These are phyloP conservation scores for Heliamphora exappendiculata DNA, from an alignment of 148 eudicot species.

Conservation along the genomic window DNA sequence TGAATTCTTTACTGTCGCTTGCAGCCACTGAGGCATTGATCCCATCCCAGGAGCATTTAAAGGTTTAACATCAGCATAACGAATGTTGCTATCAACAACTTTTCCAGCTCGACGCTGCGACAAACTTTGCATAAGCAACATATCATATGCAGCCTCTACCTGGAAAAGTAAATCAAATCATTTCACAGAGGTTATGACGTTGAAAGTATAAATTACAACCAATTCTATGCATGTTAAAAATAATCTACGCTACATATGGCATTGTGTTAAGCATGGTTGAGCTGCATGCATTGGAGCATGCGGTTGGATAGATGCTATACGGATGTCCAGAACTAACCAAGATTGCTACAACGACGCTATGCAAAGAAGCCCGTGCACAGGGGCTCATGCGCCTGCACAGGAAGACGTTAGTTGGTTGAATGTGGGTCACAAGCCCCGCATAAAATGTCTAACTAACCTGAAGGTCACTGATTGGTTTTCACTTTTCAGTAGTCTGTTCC, in stretches of 20 bases:
- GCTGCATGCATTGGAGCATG: not conserved
- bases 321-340: not conserved
- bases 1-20: conserved; percentile 45
- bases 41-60: conserved; percentile 42
- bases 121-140: conserved; percentile 94
- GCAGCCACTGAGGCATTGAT: conserved; percentile 83
- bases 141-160: conserved; percentile 99
- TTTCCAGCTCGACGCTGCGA: conserved; percentile 90
- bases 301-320: not conserved
- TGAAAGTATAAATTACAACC: not conserved
- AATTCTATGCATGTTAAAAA: not conserved
- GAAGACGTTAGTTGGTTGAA: not conserved
- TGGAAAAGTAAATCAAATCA: conserved; percentile 19
- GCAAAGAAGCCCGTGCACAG: not conserved
- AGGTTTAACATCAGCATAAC: conserved; percentile 93
- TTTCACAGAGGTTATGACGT: conserved; percentile 8
- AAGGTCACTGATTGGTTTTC: not conserved
- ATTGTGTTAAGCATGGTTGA: too few relatives aligned
- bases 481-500: not conserved
- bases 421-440: not conserved
- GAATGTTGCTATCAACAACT: conserved; percentile 73
- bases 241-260: not conserved
- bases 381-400: not conserved
- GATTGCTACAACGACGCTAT: not conserved
- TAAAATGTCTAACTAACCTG: not conserved